Evolutionary conservation across 2,329 filamentous ascomycete species (phyloP).

Genomic region (Microsporum audouinii): DNA sequence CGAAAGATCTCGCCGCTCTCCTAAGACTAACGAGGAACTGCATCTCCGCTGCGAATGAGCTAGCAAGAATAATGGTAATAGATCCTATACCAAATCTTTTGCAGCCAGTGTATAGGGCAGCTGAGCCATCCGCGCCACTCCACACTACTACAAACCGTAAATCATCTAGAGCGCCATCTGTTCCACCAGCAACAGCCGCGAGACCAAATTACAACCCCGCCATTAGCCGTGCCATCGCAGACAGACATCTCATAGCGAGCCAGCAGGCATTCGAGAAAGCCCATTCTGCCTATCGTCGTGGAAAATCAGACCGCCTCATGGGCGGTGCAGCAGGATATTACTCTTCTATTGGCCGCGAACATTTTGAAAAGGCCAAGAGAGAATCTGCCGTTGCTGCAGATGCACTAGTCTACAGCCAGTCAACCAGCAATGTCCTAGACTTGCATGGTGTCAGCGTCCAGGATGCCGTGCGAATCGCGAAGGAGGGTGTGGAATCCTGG

Average conservation of each 20-base stretch:
- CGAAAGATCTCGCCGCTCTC: conserved; percentile 41
- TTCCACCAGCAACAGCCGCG: not conserved
- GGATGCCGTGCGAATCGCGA: conserved; percentile 69
- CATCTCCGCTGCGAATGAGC: conserved; percentile 46
- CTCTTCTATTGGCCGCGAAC: conserved; percentile 55
- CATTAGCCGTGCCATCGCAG: conserved; percentile 29
- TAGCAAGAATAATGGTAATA: conserved; percentile 44
- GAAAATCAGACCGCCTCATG: conserved; percentile 61
- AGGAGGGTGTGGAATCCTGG: conserved; percentile 57
- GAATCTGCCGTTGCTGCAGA: conserved; percentile 60
- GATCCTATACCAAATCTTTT: conserved; percentile 13
- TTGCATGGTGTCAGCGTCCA: conserved; percentile 73
- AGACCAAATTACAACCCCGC: conserved; percentile 1
- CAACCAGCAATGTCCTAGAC: conserved; percentile 52
- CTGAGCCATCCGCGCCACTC: not conserved
- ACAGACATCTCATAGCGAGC: conserved; percentile 37
- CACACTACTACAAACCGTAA: not conserved
- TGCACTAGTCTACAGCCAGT: conserved; percentile 56
- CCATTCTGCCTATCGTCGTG: conserved; percentile 45
- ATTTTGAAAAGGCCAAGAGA: conserved; percentile 45
- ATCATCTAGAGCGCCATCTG: not conserved
- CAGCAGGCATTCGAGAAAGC: conserved; percentile 47
- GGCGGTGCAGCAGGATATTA: conserved; percentile 68
- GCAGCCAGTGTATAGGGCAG: not conserved
- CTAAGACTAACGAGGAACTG: conserved; percentile 48